These are phyloP conservation scores for Leucosporidium creatinivorum DNA, from an alignment of 768 basidiomycete genomes.

Conservation along the genomic window DNA sequence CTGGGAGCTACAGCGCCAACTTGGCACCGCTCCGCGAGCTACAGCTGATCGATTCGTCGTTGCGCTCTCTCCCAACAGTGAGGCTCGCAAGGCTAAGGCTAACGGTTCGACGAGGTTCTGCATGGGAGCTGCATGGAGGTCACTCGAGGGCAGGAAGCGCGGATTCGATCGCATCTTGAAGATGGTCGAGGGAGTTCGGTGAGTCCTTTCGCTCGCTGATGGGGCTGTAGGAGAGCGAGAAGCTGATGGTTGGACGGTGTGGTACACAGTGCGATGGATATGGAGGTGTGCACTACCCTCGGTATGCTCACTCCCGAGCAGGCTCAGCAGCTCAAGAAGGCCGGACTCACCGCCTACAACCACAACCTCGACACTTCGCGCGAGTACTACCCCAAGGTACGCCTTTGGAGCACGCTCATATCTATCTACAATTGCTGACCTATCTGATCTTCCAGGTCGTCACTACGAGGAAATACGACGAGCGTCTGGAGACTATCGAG, in stretches of 20 bases:
- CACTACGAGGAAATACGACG: constrained; percentile 88
- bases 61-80: constrained; percentile 40
- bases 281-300: constrained; percentile 99
- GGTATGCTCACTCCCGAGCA: constrained; percentile 95
- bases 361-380: constrained; percentile 97
- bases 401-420: constrained; percentile 23
- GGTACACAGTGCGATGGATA: constrained; percentile 69
- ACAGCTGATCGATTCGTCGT: neutral
- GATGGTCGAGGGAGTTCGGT: constrained; percentile 62
- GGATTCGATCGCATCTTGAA: constrained; percentile 86
- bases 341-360: constrained; percentile 94
- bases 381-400: constrained; percentile 86
- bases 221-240: neutral
- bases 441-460: constrained; percentile 59
- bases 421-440: too few species aligned
- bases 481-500: constrained; percentile 77
- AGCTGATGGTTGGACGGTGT: neutral
- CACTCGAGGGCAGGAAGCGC: constrained; percentile 81
- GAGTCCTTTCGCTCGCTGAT: neutral
- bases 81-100: constrained; percentile 84
- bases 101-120: constrained; percentile 97
- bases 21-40: neutral
- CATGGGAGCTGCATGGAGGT: constrained; percentile 98
- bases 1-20: neutral
- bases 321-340: constrained; percentile 82